Evolutionary conservation across 768 basidiomycete species (phyloP).

Genomic region (Saitozyma sp.): DNA sequence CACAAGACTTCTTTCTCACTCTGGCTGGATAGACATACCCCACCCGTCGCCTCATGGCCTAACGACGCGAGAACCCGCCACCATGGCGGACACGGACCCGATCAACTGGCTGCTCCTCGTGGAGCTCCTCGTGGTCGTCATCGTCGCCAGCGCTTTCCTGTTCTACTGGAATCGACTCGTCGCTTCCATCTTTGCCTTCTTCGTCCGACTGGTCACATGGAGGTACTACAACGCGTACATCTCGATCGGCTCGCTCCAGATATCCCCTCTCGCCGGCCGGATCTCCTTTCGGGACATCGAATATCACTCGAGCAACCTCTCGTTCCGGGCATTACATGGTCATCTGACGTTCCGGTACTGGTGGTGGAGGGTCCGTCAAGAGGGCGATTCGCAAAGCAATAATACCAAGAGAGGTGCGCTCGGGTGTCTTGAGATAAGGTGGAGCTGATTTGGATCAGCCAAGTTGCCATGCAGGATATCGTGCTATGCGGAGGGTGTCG

Average conservation of each 20-base stretch:
- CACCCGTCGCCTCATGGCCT: background rate
- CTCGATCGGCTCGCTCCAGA: constrained; percentile 84
- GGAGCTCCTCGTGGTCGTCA: constrained; percentile 45
- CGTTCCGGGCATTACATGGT: constrained; percentile 76
- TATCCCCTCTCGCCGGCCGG: constrained; percentile 82
- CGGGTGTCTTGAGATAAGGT: background rate
- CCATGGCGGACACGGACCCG: constrained; percentile 10
- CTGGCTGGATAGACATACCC: background rate
- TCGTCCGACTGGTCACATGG: constrained; percentile 75
- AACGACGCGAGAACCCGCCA: constrained; percentile 2
- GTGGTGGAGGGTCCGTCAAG: constrained; percentile 76
- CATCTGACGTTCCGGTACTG: constrained; percentile 93
- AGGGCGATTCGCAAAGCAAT: constrained; percentile 50
- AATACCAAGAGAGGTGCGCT: constrained; percentile 34
- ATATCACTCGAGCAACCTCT: constrained; percentile 92
- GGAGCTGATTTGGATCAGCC: constrained; percentile 21
- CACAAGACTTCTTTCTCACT: background rate
- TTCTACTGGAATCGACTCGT: constrained; percentile 91
- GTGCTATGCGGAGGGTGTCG: constrained; percentile 76
- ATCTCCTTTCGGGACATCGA: constrained; percentile 82
- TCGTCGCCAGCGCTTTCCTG: constrained; percentile 59
- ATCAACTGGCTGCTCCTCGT: constrained; percentile 47
- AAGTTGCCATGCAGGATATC: constrained; percentile 73
- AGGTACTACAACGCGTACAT: constrained; percentile 75
- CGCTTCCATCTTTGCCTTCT: constrained; percentile 65